Base-by-base conservation (phyloP, 176 grass and related monocot species). In the Oryza punctata region DNA sequence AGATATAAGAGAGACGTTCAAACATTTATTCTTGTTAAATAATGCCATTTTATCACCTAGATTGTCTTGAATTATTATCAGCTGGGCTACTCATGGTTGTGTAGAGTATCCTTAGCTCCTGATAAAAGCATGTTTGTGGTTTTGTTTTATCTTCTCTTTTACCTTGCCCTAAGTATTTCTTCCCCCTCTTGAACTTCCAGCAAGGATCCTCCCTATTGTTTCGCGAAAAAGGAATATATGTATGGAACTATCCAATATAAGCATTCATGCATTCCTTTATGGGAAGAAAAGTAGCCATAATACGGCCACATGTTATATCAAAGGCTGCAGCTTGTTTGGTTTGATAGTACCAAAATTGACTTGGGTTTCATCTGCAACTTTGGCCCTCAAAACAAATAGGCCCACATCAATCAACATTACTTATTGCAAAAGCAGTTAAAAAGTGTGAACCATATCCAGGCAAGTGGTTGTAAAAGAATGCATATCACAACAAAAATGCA, bases 391-490 rank as follows among this genome's bases (percentile, higher is more conserved):
- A 23, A 60, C 57, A 60, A 60, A 23, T 21, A 60, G 21, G 21
- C 57, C n/a, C 57, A 65, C 41, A 65, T 41, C 28, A 69, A 38
- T 75, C 33, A 7, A 59, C 30, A 75, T 29, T 61, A 41, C 7
- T 82, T 66, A 29, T 85, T 70, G 54, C 21, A 23, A 64, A 81
- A 77, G 8, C 30, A 45, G 33, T 67, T 82, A 26, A 40, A 82
- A 85, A 73, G 45, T 3, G 26, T 15, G 11, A 82, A 61, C 18
- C 54, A 71, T 85, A 70, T 65, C 40, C 14, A 41, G 24, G 70
- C 65, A 81, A 65, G 72, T 85, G 73, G 65, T 21, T 85, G 12
- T 23, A 81, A 69, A 50, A 57, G 52, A 85, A 69, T 16, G 26
- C 15, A 82, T 63, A 90, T 67, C 70, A 75, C 82, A 70, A 41